Conservation (phyloP, 208 protist genomes). For the Trypanosoma brucei region DNA sequence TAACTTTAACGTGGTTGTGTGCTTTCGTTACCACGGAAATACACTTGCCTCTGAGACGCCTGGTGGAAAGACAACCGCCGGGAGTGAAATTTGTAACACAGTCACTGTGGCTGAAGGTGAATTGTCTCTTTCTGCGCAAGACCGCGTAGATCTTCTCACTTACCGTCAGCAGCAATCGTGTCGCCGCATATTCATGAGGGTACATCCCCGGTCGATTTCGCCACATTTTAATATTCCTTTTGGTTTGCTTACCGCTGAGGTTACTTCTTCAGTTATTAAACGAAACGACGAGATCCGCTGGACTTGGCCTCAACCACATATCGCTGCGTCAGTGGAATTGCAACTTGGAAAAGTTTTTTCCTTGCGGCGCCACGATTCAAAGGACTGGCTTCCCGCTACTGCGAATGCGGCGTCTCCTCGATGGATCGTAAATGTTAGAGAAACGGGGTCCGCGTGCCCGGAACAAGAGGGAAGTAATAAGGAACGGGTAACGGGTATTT, state of each 20-base stretch:
- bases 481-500: background rate
- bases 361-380: background rate
- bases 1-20: constrained; percentile 5
- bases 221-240: background rate
- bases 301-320: constrained; percentile 12
- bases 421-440: constrained; percentile 12
- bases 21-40: background rate
- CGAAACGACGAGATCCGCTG: background rate
- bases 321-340: constrained; percentile 7
- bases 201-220: background rate
- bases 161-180: background rate
- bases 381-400: background rate
- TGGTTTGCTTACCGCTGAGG: constrained; percentile 7
- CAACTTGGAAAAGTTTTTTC: constrained; percentile 7
- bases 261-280: background rate
- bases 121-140: constrained; percentile 10
- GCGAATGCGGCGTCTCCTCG: background rate
- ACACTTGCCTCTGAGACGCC: background rate
- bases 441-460: background rate
- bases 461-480: background rate
- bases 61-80: background rate
- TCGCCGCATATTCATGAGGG: background rate
- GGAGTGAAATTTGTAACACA: background rate
- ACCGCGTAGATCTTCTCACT: background rate
- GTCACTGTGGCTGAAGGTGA: constrained; percentile 9